phyloP scores from a whole-genome alignment of 768 basidiomycete genomes.

The Boletus edulis region DNA sequence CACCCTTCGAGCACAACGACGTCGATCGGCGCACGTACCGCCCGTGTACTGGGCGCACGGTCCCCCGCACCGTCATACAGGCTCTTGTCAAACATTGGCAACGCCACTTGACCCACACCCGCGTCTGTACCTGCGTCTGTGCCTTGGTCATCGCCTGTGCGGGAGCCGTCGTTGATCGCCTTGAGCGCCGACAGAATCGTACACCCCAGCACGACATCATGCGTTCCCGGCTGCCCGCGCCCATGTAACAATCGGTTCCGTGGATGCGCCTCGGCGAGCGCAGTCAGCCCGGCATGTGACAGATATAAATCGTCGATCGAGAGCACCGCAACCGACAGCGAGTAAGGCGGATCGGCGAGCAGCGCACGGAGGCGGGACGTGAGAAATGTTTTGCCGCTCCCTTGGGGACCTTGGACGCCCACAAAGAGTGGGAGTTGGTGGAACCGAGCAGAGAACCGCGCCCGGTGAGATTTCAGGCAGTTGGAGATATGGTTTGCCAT shows the following conservation, averaged over 20 bases:
- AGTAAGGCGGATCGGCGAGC: conserved; percentile 44
- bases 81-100: conserved; percentile 91
- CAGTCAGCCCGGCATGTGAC: conserved; percentile 57
- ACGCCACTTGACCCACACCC: conserved; percentile 32
- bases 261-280: conserved; percentile 49
- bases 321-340: conserved; percentile 57
- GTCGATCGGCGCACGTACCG: conserved; percentile 58
- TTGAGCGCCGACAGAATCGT: conserved; percentile 50
- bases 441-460: conserved; percentile 8
- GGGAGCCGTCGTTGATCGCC: conserved; percentile 31
- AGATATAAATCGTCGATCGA: conserved; percentile 89
- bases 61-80: conserved; percentile 81
- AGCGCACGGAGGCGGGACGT: conserved; percentile 51
- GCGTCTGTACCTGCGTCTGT: neutral
- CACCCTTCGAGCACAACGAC: conserved; percentile 94
- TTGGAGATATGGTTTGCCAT: conserved; percentile 40
- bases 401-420: conserved; percentile 91
- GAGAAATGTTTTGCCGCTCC: conserved; percentile 87
- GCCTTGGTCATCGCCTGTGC: too few species aligned
- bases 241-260: conserved; percentile 70
- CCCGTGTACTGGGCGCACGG: conserved; percentile 46
- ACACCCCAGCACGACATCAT: conserved; percentile 71
- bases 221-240: conserved; percentile 92
- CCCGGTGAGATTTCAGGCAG: conserved; percentile 34
- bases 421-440: conserved; percentile 65